phyloP scores from a whole-genome alignment of 805 yeast species.

The Suhomyces tanzawaensis region DNA sequence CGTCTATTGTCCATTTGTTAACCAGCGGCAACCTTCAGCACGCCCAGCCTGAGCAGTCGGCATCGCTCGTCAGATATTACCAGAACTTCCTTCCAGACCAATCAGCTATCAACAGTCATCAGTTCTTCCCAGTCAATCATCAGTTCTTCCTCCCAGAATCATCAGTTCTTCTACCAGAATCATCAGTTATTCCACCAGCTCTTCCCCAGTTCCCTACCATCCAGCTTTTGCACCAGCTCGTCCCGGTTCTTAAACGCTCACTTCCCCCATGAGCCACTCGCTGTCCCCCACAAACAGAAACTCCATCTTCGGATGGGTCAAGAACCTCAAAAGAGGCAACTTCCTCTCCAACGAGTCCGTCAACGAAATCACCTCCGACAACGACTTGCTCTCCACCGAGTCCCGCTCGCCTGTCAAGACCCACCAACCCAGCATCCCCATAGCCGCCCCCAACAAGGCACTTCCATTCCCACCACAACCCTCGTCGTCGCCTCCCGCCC shows the following conservation, averaged over 20 bases:
- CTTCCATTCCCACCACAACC: slow-evolving; percentile 9
- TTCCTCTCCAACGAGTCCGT: slow-evolving; percentile 37
- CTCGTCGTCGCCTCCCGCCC: slow-evolving; percentile 6
- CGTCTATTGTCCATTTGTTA: not conserved
- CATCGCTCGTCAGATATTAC: no score
- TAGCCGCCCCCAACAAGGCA: not conserved
- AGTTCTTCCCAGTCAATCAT: no score
- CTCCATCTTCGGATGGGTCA: slow-evolving; percentile 46
- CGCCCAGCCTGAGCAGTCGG: not conserved
- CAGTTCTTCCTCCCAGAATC: no score
- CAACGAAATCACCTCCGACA: slow-evolving; percentile 27
- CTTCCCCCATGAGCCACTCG: slow-evolving; percentile 33
- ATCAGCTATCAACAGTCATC: no score
- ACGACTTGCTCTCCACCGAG: slow-evolving; percentile 16
- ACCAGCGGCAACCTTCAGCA: not conserved
- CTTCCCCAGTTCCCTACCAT: not conserved
- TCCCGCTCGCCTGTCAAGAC: slow-evolving; percentile 15
- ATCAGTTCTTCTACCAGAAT: no score
- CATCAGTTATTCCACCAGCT: not conserved
- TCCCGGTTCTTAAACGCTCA: not conserved
- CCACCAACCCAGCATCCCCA: slow-evolving; percentile 1
- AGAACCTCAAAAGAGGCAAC: slow-evolving; percentile 38
- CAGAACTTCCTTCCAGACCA: no score
- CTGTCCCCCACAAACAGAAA: slow-evolving; percentile 38
- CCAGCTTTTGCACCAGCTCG: not conserved